Evolutionary conservation across 306 rosid genomes (phyloP), one percentile per base, ranked within the genome.

Genomic region (Calophaca sinica): DNA sequence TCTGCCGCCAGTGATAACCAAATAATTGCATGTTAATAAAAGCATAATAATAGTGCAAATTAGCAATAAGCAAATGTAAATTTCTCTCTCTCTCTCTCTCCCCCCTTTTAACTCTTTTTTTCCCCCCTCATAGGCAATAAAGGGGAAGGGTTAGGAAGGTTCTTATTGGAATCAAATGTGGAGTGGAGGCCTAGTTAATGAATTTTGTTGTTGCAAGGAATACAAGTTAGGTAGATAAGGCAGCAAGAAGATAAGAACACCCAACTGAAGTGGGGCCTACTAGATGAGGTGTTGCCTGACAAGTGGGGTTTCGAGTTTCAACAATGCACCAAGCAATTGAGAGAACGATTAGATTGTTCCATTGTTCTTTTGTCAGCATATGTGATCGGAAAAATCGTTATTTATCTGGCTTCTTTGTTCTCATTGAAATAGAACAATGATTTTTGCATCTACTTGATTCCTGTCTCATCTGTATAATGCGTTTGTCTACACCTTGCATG

Each of bases 221-320:
- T 65, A 13, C 58, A 8, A 39, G 65, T 55, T 29, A 44, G 79
- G 78, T 62, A 5, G 74, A 77, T 71, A 38, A 46, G 72, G 45
- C 45, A 73, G 41, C 9, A 82, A 73, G 53, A 67, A 58, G 77
- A 62, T 73, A 72, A 73, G 15, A 48, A 73, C 52, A 68, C 0
- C 53, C 5, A 76, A 14, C 1, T 6, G 13, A 62, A 51, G 32
- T 13, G 77, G 63, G 76, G 13, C 74, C 77, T 12, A 63, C 42
- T 15, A 4, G 9, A 8, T 74, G 54, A 50, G 15, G 59, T 29
- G 72, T 46, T 54, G 70, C 51, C 29, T 9, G 35, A 48, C 68
- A 79, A 69, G 53, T 76, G 73, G 81, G 79, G 77, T 62, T 44
- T 13, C 48, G 7, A 42, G 42, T 8, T 42, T 58, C 31, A 62